Percentiles rank a stretch among this genome's conserved stretches.
Conservation (phyloP, 2,329 filamentous ascomycete species). For the Didymellaceae sp. region DNA sequence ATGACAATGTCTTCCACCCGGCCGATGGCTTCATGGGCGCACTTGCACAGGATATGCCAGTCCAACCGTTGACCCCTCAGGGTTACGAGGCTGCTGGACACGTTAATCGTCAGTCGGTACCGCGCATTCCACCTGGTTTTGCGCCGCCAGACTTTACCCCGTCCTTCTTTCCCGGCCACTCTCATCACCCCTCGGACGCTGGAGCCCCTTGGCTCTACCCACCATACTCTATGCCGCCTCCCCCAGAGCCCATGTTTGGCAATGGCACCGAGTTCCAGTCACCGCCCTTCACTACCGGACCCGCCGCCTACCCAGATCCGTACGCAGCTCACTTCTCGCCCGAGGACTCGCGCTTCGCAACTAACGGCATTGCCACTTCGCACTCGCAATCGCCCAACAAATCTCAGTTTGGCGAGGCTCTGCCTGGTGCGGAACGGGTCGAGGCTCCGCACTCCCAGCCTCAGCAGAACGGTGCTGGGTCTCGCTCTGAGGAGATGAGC, state of each 20-base stretch:
- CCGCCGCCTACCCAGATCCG: conserved; percentile 27
- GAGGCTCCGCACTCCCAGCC: conserved; percentile 27
- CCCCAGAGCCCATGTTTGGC: conserved; percentile 31
- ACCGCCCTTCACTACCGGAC: conserved; percentile 23
- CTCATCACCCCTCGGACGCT: conserved; percentile 45
- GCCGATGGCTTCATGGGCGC: conserved; percentile 50
- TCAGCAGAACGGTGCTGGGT: conserved; percentile 27
- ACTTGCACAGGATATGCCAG: conserved; percentile 48
- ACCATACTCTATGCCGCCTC: conserved; percentile 37
- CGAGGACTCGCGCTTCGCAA: conserved; percentile 18
- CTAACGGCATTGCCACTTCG: conserved; percentile 39
- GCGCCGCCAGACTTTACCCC: conserved; percentile 38
- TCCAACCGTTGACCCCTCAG: conserved; percentile 36
- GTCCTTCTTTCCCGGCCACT: conserved; percentile 42
- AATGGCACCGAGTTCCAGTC: conserved; percentile 35
- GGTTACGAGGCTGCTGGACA: conserved; percentile 23
- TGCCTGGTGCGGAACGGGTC: conserved; percentile 26
- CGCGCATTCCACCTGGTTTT: conserved; percentile 44
- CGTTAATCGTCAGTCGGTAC: conserved; percentile 27
- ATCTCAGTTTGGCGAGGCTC: conserved; percentile 34
- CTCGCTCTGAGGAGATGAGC: conserved; percentile 27
- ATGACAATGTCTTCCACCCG: conserved; percentile 27
- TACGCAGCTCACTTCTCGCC: conserved; percentile 31
- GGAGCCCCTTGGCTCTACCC: conserved; percentile 40
- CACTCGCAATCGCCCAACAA: conserved; percentile 45